Percentiles rank a stretch among this genome's conserved stretches.
phyloP scores from a whole-genome alignment of 768 basidiomycete genomes.

The Agaricus bisporus region DNA sequence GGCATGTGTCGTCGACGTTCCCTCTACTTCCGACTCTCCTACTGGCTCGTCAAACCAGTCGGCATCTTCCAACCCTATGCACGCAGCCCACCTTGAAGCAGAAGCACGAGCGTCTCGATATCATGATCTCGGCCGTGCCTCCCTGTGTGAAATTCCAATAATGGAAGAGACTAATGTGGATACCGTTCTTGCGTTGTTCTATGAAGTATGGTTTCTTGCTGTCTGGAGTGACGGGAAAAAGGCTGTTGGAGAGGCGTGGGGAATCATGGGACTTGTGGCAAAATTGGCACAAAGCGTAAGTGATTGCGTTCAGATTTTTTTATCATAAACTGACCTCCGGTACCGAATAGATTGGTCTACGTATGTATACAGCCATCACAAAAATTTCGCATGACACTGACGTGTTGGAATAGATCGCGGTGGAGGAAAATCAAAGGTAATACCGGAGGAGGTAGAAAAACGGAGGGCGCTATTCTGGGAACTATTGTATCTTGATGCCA shows the following conservation, averaged over 20 bases:
- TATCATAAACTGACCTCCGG: conserved; percentile 5
- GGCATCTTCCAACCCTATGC: background rate
- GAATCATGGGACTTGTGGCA: conserved; percentile 48
- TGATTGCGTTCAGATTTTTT: conserved; percentile 12
- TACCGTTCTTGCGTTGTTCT: conserved; percentile 53
- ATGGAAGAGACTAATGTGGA: conserved; percentile 67
- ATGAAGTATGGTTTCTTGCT: conserved; percentile 60
- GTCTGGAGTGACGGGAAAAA: conserved; percentile 69
- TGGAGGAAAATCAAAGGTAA: conserved; percentile 56
- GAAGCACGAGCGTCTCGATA: conserved; percentile 36
- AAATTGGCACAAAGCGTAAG: conserved; percentile 61
- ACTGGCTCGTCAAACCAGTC: background rate
- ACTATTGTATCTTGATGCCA: conserved; percentile 57
- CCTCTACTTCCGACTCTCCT: conserved; percentile 18
- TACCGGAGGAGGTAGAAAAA: conserved; percentile 66
- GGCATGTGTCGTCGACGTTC: conserved; percentile 54
- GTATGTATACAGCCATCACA: conserved; percentile 26
- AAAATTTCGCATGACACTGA: background rate
- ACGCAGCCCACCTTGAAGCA: conserved; percentile 41
- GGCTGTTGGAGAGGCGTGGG: conserved; percentile 53
- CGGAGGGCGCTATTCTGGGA: conserved; percentile 69
- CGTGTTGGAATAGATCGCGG: conserved; percentile 46
- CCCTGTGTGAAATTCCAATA: conserved; percentile 54
- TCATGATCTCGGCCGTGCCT: conserved; percentile 52
- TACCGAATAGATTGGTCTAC: conserved; percentile 45